Percentiles rank a stretch among this genome's conserved stretches.
Conservation (phyloP, 2,329 filamentous ascomycete species). For the Aspergillus sp. region DNA sequence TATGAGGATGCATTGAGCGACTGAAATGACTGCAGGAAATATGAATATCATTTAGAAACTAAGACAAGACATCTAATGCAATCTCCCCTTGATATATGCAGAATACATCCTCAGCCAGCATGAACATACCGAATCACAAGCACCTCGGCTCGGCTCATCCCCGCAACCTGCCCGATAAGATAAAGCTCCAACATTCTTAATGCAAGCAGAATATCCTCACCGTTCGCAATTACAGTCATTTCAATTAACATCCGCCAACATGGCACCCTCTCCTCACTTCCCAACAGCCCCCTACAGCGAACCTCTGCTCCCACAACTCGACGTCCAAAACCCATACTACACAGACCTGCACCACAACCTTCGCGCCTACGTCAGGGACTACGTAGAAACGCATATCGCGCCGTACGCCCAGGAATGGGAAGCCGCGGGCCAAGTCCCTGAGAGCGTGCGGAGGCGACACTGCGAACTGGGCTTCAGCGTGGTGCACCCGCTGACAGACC, state of each 20-base stretch:
- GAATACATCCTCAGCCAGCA: too few species aligned
- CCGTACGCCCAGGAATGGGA: conserved; percentile 58
- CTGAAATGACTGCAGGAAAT: background rate
- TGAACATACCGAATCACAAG: conserved; percentile 3
- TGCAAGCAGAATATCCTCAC: background rate
- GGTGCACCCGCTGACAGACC: conserved; percentile 27
- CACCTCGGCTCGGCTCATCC: conserved; percentile 4
- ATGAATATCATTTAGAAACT: background rate
- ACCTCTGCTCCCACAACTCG: conserved; percentile 39
- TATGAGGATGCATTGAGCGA: background rate
- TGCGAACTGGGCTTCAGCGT: conserved; percentile 32
- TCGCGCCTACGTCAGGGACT: conserved; percentile 47
- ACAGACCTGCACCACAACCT: conserved; percentile 52
- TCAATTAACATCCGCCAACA: too few species aligned
- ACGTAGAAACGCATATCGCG: conserved; percentile 50
- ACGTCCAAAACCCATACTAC: conserved; percentile 46
- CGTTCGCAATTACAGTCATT: too few species aligned
- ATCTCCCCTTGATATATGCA: too few species aligned
- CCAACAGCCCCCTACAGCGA: conserved; percentile 32
- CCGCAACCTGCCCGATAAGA: conserved; percentile 4
- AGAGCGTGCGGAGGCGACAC: conserved; percentile 29
- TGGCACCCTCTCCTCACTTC: conserved; percentile 12
- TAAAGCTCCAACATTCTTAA: too few species aligned
- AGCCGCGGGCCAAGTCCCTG: conserved; percentile 44
- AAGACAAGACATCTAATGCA: background rate